Conservation (phyloP, 441 rosid species). For the Brassica balearica region DNA sequence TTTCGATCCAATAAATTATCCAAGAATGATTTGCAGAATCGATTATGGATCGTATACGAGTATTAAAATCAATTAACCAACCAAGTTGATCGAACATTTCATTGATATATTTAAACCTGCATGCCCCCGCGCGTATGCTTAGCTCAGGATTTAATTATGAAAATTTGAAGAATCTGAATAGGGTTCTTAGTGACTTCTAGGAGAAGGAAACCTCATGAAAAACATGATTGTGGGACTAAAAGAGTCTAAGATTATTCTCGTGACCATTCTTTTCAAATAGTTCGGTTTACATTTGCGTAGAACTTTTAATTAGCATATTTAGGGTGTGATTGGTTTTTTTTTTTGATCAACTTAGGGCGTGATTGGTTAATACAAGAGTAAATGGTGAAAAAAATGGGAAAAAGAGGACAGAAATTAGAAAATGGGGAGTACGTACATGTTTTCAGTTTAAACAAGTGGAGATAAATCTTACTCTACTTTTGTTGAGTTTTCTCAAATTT, state of each 20-base stretch:
- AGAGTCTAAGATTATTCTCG: neutral
- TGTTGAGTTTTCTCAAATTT: too few species aligned
- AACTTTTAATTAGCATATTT: neutral
- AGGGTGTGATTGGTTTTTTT: too few species aligned
- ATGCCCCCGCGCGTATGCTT: neutral
- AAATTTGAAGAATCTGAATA: neutral
- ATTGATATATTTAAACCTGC: neutral
- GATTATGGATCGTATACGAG: neutral
- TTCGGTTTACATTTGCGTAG: neutral
- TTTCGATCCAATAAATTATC: neutral
- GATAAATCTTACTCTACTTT: too few species aligned
- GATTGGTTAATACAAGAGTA: too few species aligned
- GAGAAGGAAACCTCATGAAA: neutral
- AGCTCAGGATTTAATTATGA: neutral
- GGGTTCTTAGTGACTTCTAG: neutral
- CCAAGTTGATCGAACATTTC: neutral
- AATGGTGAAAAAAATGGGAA: too few species aligned
- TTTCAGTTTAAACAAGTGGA: too few species aligned
- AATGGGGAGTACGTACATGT: too few species aligned
- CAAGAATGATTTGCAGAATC: slow-evolving; percentile 4
- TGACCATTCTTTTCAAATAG: neutral
- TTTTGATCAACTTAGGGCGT: too few species aligned
- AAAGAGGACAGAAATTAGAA: too few species aligned
- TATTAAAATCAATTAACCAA: neutral
- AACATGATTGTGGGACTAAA: neutral